Evolutionary conservation across 805 yeast genomes (phyloP).

Genomic region (Pichia sporocuriosa): DNA sequence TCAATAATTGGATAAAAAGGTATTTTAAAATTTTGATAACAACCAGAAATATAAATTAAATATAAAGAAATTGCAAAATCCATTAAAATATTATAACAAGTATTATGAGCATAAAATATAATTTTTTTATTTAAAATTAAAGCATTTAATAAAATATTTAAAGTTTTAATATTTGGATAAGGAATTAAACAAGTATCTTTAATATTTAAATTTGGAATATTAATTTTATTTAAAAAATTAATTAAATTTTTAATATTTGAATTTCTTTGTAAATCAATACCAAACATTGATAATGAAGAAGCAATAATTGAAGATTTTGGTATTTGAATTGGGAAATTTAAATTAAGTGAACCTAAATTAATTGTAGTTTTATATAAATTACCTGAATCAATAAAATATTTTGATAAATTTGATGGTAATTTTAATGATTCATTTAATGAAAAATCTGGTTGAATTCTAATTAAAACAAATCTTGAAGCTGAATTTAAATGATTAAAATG

Average conservation of each 20-base stretch:
- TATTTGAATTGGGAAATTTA: slow-evolving; percentile 27
- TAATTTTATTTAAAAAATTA: slow-evolving; percentile 7
- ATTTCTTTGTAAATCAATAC: slow-evolving; percentile 28
- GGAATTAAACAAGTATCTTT: slow-evolving; percentile 17
- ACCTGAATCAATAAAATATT: slow-evolving; percentile 16
- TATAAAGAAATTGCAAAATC: slow-evolving; percentile 38
- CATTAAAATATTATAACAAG: slow-evolving; percentile 40
- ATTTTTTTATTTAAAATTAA: slow-evolving; percentile 42
- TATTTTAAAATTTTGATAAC: slow-evolving; percentile 4
- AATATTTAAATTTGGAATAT: too few relatives aligned
- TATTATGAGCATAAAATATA: slow-evolving; percentile 32
- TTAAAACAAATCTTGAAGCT: slow-evolving; percentile 18
- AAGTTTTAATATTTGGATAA: slow-evolving; percentile 18
- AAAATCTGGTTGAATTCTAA: slow-evolving; percentile 18
- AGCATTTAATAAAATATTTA: slow-evolving; percentile 42
- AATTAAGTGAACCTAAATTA: slow-evolving; percentile 13
- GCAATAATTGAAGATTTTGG: slow-evolving; percentile 24
- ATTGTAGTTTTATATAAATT: slow-evolving; percentile 19
- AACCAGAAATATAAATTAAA: slow-evolving; percentile 29
- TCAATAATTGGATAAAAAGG: slow-evolving; percentile 47
- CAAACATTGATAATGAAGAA: slow-evolving; percentile 24
- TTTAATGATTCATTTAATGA: slow-evolving; percentile 5
- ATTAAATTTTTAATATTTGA: slow-evolving; percentile 20
- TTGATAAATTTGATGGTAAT: slow-evolving; percentile 9
- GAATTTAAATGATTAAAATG: slow-evolving; percentile 11